phyloP scores from a whole-genome alignment of 768 basidiomycete species.

The Porphyrellus cyaneotinctus region DNA sequence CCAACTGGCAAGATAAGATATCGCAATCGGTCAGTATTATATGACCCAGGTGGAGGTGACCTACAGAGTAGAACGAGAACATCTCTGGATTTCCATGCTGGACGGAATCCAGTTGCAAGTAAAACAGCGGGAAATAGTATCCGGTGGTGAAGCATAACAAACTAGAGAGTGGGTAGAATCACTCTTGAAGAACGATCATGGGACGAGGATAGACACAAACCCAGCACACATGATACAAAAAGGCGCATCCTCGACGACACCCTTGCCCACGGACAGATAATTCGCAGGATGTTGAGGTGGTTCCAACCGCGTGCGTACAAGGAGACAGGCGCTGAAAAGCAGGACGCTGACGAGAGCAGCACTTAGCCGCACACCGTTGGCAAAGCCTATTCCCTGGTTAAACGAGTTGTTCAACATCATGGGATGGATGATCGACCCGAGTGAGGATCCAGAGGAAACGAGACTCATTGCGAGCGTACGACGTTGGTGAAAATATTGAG shows the following conservation, averaged over 20 bases:
- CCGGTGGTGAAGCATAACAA: conserved; percentile 31
- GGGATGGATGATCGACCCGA: conserved; percentile 24
- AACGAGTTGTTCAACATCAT: conserved; percentile 31
- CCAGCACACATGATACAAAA: conserved; percentile 19
- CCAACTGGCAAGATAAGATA: conserved; percentile 33
- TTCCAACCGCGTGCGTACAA: conserved; percentile 40
- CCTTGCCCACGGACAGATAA: conserved; percentile 16
- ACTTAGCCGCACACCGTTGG: conserved; percentile 47
- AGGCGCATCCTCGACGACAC: conserved; percentile 12
- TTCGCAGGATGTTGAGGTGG: conserved; percentile 19
- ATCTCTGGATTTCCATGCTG: conserved; percentile 41
- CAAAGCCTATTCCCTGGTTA: conserved; percentile 30
- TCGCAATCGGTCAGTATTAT: background rate
- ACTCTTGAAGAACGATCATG: background rate
- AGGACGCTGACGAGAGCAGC: conserved; percentile 39
- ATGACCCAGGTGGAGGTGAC: background rate
- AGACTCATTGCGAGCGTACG: conserved; percentile 45
- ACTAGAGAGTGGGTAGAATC: conserved; percentile 2
- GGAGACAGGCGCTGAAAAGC: conserved; percentile 31
- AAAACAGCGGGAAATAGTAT: conserved; percentile 52
- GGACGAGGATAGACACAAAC: conserved; percentile 11
- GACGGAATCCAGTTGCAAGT: conserved; percentile 51
- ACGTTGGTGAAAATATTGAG: conserved; percentile 42
- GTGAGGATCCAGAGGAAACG: conserved; percentile 36
- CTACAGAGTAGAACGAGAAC: conserved; percentile 57